phyloP scores from a whole-genome alignment of 768 basidiomycete genomes.

The Collybiopsis luxurians region DNA sequence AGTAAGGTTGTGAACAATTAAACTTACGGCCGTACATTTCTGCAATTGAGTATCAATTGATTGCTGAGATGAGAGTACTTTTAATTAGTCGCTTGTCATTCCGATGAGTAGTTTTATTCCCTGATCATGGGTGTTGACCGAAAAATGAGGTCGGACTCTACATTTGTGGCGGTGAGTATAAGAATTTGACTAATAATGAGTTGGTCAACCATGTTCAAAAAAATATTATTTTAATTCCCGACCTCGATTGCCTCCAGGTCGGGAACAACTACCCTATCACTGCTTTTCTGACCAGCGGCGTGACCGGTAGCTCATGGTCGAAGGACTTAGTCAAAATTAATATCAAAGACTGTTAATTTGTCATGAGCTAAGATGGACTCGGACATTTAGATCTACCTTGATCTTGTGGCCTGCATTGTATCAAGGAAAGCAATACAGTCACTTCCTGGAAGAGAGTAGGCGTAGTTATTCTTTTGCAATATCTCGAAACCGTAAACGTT shows the following conservation, averaged over 20 bases:
- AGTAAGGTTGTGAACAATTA: slow-evolving; percentile 2
- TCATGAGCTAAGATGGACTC: not conserved
- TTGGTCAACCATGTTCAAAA: slow-evolving; percentile 32
- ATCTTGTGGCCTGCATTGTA: slow-evolving; percentile 23
- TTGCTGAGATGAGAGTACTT: too few species aligned
- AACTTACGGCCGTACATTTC: slow-evolving; percentile 18
- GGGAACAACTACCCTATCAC: slow-evolving; percentile 23
- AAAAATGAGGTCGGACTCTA: too few species aligned
- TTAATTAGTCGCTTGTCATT: not conserved
- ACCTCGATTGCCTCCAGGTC: slow-evolving; percentile 32
- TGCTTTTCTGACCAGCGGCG: slow-evolving; percentile 21
- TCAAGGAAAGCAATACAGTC: slow-evolving; percentile 20
- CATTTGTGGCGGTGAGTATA: too few species aligned
- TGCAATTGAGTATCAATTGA: too few species aligned
- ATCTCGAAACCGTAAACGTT: not conserved
- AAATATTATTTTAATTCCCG: slow-evolving; percentile 32
- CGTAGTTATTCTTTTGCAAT: slow-evolving; percentile 19
- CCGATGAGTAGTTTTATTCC: slow-evolving; percentile 19
- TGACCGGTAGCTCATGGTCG: slow-evolving; percentile 27
- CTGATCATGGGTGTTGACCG: slow-evolving; percentile 28
- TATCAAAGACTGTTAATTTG: not conserved
- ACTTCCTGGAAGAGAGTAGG: slow-evolving; percentile 16
- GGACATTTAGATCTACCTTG: slow-evolving; percentile 15
- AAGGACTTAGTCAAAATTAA: slow-evolving; percentile 14
- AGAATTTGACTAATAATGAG: slow-evolving; percentile 35